Evolutionary conservation across 495 filamentous ascomycete species (phyloP).

Genomic region (Penicillium paxilli): DNA sequence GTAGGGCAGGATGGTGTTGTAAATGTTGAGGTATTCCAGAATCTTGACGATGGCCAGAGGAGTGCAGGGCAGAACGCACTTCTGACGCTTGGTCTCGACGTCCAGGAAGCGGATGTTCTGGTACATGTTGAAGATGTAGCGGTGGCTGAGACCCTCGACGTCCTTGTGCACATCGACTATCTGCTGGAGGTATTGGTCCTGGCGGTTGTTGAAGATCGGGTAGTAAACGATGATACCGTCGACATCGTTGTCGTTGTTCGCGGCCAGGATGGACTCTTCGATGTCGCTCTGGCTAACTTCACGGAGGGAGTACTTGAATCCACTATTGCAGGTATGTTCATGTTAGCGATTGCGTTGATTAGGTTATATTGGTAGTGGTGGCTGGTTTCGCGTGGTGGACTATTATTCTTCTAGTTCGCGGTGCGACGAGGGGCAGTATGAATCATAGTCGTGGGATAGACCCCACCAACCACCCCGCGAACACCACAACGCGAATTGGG

Average conservation of each 20-base stretch:
- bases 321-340: constrained; percentile 53
- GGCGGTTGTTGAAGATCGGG: constrained; percentile 85
- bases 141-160: constrained; percentile 91
- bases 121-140: constrained; percentile 98
- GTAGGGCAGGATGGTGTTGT: constrained; percentile 93
- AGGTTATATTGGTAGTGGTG: constrained; percentile 2
- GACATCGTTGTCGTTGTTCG: constrained; percentile 74
- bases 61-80: constrained; percentile 92
- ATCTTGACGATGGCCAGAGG: constrained; percentile 95
- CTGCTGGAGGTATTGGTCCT: constrained; percentile 94
- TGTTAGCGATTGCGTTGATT: no score
- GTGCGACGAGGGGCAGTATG: constrained; percentile 24
- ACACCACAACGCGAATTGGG: constrained; percentile 13
- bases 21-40: constrained; percentile 89
- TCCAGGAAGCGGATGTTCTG: constrained; percentile 96
- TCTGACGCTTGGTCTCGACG: constrained; percentile 68
- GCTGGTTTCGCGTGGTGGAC: background rate
- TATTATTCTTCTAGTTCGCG: constrained; percentile 2
- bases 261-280: constrained; percentile 79
- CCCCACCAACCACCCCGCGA: constrained; percentile 12
- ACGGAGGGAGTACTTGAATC: constrained; percentile 83
- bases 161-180: constrained; percentile 89
- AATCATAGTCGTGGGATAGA: constrained; percentile 17
- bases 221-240: constrained; percentile 99
- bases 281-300: constrained; percentile 81